These are phyloP conservation scores for Brassica cretica DNA, from an alignment of 345 rosid species.

Conservation along the genomic window DNA sequence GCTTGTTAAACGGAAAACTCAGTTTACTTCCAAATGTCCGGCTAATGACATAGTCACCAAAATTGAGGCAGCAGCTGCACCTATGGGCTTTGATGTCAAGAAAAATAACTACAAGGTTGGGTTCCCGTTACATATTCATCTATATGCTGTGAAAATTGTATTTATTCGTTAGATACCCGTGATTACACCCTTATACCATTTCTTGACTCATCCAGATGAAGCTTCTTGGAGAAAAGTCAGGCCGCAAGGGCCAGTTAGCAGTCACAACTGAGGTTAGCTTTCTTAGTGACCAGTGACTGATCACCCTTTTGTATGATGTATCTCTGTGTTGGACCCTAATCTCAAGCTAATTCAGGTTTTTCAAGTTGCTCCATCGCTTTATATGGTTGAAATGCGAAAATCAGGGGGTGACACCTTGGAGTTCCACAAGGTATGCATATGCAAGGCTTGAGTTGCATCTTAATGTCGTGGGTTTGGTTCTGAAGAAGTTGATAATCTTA, in stretches of 20 bases:
- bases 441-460: constrained; percentile 13
- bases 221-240: constrained; percentile 87
- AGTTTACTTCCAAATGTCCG: constrained; percentile 82
- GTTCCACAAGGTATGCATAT: constrained; percentile 76
- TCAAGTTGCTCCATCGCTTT: constrained; percentile 97
- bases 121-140: not conserved
- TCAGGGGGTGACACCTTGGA: constrained; percentile 97
- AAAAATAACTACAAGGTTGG: constrained; percentile 87
- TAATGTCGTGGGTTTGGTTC: not conserved
- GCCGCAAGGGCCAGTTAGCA: constrained; percentile 98
- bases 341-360: constrained; percentile 52
- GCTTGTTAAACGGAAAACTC: constrained; percentile 85
- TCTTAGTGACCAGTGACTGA: constrained; percentile 13
- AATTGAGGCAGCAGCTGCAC: constrained; percentile 82
- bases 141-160: not conserved
- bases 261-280: constrained; percentile 82
- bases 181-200: constrained; percentile 1
- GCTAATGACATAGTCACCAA: constrained; percentile 88
- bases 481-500: not conserved
- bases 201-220: constrained; percentile 58
- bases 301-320: not conserved
- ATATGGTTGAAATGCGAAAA: constrained; percentile 92
- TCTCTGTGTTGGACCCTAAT: not conserved
- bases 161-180: not conserved
- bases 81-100: constrained; percentile 94